Base-by-base conservation (phyloP, 116 monocot species). In the Zostera marina region DNA sequence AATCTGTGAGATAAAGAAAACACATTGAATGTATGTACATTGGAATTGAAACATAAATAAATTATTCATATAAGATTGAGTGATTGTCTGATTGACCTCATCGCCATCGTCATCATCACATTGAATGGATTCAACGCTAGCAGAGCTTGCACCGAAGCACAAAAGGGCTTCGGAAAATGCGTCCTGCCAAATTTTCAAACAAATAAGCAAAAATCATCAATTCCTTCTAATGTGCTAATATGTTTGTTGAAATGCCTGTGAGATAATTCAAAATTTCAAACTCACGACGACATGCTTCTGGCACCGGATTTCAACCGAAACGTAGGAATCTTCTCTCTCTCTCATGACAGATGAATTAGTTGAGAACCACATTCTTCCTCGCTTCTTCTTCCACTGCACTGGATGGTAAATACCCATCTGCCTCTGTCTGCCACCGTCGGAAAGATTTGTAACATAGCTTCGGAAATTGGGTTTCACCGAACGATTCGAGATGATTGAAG, bases 101-200 rank as follows among this genome's bases (percentile, higher is more conserved):
- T 71, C 71, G 20, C 44, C 15, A 52, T 78, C 69, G 46, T 76
- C 69, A n/a, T n/a, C n/a, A n/a, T n/a, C 19, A 63, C 73, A 25
- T n/a, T n/a, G n/a, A n/a, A n/a, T n/a, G n/a, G n/a, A n/a, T n/a
- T n/a, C 41, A 66, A 63, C 55, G 45, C 75, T 81, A 42, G 74
- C 73, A 72, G 88, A 93, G 69, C 47, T 75, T 26, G 93, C 88
- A 77, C 88, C 88, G 72, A 87, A 93, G 69, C 87, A 93, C 56
- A 87, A 42, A 25, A 87, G 81, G 44, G 87, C 76, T 68, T 93
- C 93, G n/a, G 88, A 81, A 45, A 93, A 64, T 9, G 41, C 21
- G 69, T 74, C 79, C 88, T 93, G 60, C 61, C 32, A 32, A 32
- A 3, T 32, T 32, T 32, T 5, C 32, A 32, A 32, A 32, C 32